A percentile compares a stretch with the other conserved stretches of the same genome.
phyloP scores from a whole-genome alignment of 225 moss, liverwort and hornwort species.

The Polytrichum formosum region DNA sequence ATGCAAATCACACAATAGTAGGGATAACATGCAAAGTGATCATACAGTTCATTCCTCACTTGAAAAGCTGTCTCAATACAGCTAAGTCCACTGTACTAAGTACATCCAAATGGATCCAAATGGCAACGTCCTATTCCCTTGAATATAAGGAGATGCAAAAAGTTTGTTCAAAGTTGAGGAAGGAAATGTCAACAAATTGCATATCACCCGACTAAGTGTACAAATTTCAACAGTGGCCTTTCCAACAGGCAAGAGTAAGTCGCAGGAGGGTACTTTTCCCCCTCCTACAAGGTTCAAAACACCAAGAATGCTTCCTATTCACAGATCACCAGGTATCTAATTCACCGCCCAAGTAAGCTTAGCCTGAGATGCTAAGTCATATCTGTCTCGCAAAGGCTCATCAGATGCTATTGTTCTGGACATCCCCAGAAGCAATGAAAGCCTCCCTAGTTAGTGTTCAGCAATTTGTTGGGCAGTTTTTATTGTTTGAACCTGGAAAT shows the following conservation, averaged over 20 bases:
- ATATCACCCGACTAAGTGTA: neutral
- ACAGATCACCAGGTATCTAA: constrained; percentile 1
- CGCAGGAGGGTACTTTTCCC: neutral
- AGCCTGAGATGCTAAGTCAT: neutral
- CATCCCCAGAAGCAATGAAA: neutral
- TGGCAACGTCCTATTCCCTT: no score
- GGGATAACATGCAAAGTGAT: no score
- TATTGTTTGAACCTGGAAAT: constrained; percentile 43
- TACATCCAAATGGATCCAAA: no score
- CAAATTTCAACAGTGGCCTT: neutral
- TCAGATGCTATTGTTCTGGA: neutral
- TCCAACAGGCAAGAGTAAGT: neutral
- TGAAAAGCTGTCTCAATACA: no score
- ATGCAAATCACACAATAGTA: no score
- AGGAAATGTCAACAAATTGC: no score
- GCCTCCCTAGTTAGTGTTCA: neutral
- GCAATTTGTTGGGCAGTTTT: constrained; percentile 26
- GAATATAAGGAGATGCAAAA: no score
- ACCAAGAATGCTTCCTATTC: constrained; percentile 1
- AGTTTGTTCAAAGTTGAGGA: no score
- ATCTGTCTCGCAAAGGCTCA: neutral
- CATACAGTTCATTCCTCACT: no score
- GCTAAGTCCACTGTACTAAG: no score
- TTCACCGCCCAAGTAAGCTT: neutral
- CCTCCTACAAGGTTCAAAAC: neutral